Evolutionary conservation across 306 rosid genomes (phyloP), one percentile per base, ranked within the genome.

Genomic region (Dalbergia cultrata): DNA sequence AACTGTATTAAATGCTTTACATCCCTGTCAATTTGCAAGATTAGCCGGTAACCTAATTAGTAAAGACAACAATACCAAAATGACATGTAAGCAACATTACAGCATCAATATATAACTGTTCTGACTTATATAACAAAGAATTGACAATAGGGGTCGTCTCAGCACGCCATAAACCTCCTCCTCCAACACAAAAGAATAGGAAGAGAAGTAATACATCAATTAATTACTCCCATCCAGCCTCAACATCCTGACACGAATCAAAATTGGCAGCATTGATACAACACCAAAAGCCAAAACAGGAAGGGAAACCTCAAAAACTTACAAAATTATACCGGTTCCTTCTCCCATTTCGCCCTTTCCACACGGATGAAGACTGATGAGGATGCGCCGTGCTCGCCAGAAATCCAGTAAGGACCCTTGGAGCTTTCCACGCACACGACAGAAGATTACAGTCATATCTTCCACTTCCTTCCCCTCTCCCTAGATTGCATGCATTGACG

Each of bases 371-470:
- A 67, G 82, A 89, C 67, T 80, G 89, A 68, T 84, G 85, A 64
- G 94, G 78, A 76, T 90, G 90, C 79, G 97, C 92, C 5, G 99
- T 93, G 83, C 93, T 93, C 1, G 99, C 98, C 70, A 95, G 97
- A 78, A 92, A 95, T 9, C 99, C 99, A 16, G 97, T 89, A 80
- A 95, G 90, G 74, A 84, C 89, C 89, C 99, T 93, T 3, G 99
- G 99, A 82, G 96, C 96, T 84, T 95, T 95, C 89, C 93, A 93
- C 49, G 98, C 98, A 82, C 94, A 93, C 12, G 97, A 93, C 41
- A 91, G 89, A 76, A 82, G 74, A 82, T 83, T 92, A 82, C 97
- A 95, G 70, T 93, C 99, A 50, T 89, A 86, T 87, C 88, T 94
- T 80, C 94, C 98, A 61, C 81, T 88, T 80, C 94, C 94, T 74